A percentile compares a stretch with the other conserved stretches of the same genome.
phyloP scores from a whole-genome alignment of 2,329 filamentous ascomycete species.

The Cordyceps cateniannulata region DNA sequence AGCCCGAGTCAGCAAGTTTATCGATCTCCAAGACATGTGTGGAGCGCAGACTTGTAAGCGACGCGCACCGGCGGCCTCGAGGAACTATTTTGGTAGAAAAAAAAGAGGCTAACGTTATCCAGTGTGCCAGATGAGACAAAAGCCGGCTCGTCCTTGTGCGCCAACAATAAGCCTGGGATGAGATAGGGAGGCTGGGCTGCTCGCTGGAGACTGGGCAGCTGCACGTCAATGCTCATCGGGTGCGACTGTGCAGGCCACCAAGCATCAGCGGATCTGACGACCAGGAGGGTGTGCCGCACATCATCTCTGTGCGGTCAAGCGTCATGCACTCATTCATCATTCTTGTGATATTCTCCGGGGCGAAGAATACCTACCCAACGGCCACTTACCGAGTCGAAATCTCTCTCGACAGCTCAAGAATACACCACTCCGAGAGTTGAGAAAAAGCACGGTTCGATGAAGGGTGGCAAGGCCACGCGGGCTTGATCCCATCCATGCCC shows the following conservation, averaged over 20 bases:
- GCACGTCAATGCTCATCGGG: conserved; percentile 8
- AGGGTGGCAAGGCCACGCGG: conserved; percentile 3
- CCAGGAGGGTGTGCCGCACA: neutral
- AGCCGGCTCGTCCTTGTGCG: neutral
- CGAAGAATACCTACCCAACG: neutral
- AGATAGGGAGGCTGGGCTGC: neutral
- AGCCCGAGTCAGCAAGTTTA: neutral
- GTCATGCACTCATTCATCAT: neutral
- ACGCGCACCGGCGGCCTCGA: too few species aligned
- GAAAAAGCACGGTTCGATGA: neutral
- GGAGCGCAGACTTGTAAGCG: neutral
- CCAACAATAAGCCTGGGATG: neutral
- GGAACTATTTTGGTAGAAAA: too few species aligned
- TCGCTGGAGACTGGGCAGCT: neutral
- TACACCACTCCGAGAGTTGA: neutral
- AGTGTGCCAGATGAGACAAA: conserved; percentile 6
- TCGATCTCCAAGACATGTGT: neutral
- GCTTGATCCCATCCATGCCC: neutral
- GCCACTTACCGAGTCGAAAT: neutral
- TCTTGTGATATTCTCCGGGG: neutral
- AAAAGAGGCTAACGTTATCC: too few species aligned
- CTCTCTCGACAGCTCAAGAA: neutral
- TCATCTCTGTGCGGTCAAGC: neutral
- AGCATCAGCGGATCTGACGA: conserved; percentile 6
- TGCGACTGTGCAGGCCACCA: neutral